These are phyloP conservation scores for Chaetomium sp. DNA, from an alignment of 2,329 filamentous ascomycete genomes.

Conservation along the genomic window DNA sequence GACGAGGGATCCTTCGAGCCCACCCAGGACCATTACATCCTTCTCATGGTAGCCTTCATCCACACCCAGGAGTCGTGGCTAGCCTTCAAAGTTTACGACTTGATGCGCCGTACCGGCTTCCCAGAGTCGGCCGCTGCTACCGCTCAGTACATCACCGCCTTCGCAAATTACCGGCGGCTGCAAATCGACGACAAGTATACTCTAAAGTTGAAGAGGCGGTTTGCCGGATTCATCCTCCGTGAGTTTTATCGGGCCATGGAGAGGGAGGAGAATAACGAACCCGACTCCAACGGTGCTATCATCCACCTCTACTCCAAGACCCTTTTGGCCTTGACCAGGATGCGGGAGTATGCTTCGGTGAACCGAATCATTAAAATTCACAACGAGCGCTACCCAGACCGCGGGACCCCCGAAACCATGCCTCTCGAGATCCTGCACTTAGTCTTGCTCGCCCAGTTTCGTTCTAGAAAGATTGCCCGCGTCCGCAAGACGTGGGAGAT, in stretches of 20 bases:
- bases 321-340: constrained; percentile 36
- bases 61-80: constrained; percentile 38
- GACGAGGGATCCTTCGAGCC: constrained; percentile 41
- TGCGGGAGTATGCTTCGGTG: constrained; percentile 32
- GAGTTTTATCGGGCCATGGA: constrained; percentile 31
- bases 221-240: constrained; percentile 25
- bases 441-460: constrained; percentile 61
- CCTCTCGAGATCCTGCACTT: constrained; percentile 54
- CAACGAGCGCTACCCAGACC: constrained; percentile 40
- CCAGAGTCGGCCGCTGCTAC: constrained; percentile 38
- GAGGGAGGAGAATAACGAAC: constrained; percentile 9
- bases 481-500: constrained; percentile 63
- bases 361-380: constrained; percentile 43
- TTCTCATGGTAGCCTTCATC: constrained; percentile 48
- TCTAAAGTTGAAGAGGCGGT: too few species aligned
- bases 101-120: constrained; percentile 39
- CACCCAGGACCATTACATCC: constrained; percentile 43
- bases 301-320: constrained; percentile 36
- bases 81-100: constrained; percentile 35
- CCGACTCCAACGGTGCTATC: constrained; percentile 16
- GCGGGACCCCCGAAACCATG: constrained; percentile 39
- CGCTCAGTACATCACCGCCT: constrained; percentile 38
- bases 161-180: constrained; percentile 31
- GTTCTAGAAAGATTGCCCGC: constrained; percentile 49
- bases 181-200: too few species aligned